Base-by-base conservation (phyloP, 805 yeast genomes). In the Hanseniaspora valbyensis region DNA sequence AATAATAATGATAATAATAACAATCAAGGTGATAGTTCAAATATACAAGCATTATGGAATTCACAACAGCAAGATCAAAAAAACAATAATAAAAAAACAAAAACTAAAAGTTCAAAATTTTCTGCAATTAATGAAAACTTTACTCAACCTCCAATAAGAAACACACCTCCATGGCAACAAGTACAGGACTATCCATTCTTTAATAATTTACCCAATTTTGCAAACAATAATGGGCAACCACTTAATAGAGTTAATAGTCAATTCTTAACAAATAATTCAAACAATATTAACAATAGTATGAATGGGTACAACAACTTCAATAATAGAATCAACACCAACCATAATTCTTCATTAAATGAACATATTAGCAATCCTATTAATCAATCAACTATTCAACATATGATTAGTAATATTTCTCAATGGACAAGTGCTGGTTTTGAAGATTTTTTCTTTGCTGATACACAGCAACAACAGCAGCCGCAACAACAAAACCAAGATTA, bases 341-440 rank as follows among this genome's bases (percentile, higher is more conserved):
- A n/a, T n/a, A n/a, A n/a, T n/a, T n/a, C n/a, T n/a, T n/a, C n/a
- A n/a, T n/a, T n/a, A n/a, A n/a, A 38, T n/a, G 36, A 32, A 14
- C 29, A 34, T 44, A 21, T 16, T 9, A 32, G 18, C 8, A 60
- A 58, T 44, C 61, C 60, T 13, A 70, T 80, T 24, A 39, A 46
- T 24, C 39, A 32, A 19, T 46, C 50, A 12, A 40, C 50, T 16
- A 74, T 81, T 1, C 76, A 75, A 37, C 72, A 72, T 29, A 77
- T 77, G 83, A 77, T 77, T 57, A 76, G 69, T 57, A 76, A 77
- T 56, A 77, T 77, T 33, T 75, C 80, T 0, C 73, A 72, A 1
- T 77, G 83, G 83, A 77, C 81, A 63, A 1, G 64, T 63, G 21
- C 52, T 51, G 30, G 57, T 57, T 34, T 46, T 57, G 29, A 41